Conservation (phyloP, 1,284 basidiomycete species). For the Ceratobasidium sp. region DNA sequence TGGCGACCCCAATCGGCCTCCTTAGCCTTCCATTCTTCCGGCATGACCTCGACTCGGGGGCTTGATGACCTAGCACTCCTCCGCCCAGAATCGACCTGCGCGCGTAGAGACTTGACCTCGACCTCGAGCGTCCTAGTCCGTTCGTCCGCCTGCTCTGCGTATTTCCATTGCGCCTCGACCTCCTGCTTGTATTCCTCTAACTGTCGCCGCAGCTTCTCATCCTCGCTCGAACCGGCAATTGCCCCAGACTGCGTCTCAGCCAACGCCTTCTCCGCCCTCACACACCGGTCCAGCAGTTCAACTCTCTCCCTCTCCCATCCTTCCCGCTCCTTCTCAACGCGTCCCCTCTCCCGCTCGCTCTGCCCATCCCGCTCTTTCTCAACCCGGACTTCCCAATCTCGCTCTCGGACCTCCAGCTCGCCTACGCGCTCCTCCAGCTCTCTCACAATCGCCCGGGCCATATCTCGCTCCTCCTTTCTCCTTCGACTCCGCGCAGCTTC, state of each 20-base stretch:
- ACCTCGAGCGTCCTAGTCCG: slow-evolving; percentile 15
- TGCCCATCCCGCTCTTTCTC: slow-evolving; percentile 40
- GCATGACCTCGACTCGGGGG: neutral
- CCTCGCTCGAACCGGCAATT: neutral
- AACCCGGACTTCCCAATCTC: slow-evolving; percentile 39
- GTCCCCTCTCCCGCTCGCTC: slow-evolving; percentile 14
- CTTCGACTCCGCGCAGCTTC: slow-evolving; percentile 29
- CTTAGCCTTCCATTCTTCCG: neutral
- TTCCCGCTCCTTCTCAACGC: slow-evolving; percentile 26
- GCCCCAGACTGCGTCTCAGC: neutral
- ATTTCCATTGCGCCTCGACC: slow-evolving; percentile 44
- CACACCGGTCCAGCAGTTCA: slow-evolving; percentile 34
- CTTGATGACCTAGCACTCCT: neutral
- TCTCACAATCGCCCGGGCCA: neutral
- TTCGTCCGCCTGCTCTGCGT: slow-evolving; percentile 38
- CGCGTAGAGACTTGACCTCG: neutral
- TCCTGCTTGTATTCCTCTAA: slow-evolving; percentile 42
- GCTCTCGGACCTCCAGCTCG: slow-evolving; percentile 28
- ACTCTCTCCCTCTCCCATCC: slow-evolving; percentile 35
- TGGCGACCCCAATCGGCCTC: slow-evolving; percentile 30
- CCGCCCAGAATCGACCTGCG: neutral
- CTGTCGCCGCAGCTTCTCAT: slow-evolving; percentile 20
- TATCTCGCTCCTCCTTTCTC: slow-evolving; percentile 34
- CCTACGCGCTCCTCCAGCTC: slow-evolving; percentile 5
- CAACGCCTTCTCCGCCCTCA: slow-evolving; percentile 25